Percentiles rank a stretch among this genome's conserved stretches.
Evolutionary conservation across 2,329 filamentous ascomycete genomes (phyloP).

Genomic region (Penicillium paneum): DNA sequence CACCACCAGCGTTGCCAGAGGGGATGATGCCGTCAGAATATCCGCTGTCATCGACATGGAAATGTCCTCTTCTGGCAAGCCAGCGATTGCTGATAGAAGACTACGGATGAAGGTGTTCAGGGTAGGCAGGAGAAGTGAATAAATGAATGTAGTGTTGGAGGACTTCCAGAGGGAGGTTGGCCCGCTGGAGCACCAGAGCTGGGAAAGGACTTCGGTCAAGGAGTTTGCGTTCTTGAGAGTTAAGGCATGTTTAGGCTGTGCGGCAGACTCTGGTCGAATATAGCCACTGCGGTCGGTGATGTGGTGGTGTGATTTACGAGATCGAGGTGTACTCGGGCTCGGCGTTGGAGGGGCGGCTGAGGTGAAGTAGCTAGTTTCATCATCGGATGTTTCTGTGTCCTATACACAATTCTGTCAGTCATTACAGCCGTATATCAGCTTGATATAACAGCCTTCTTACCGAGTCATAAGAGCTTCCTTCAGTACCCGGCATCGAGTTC

Average conservation of each 20-base stretch:
- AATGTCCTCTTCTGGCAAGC: slow-evolving; percentile 74
- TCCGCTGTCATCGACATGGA: slow-evolving; percentile 59
- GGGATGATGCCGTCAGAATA: slow-evolving; percentile 76
- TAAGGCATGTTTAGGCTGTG: slow-evolving; percentile 58
- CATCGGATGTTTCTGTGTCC: slow-evolving; percentile 56
- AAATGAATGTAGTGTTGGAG: slow-evolving; percentile 88
- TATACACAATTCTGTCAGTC: slow-evolving; percentile 18
- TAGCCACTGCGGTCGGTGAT: slow-evolving; percentile 48
- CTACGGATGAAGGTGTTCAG: slow-evolving; percentile 90
- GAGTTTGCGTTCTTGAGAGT: slow-evolving; percentile 72
- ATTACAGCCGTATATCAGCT: background rate
- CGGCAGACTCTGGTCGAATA: slow-evolving; percentile 39
- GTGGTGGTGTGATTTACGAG: slow-evolving; percentile 37
- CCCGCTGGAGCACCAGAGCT: slow-evolving; percentile 85
- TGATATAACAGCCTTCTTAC: slow-evolving; percentile 14
- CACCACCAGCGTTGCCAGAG: slow-evolving; percentile 75
- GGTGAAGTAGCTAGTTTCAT: slow-evolving; percentile 83
- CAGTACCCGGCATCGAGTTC: slow-evolving; percentile 24
- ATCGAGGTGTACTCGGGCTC: slow-evolving; percentile 42
- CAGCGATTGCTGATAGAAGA: slow-evolving; percentile 83
- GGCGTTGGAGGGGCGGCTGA: slow-evolving; percentile 51
- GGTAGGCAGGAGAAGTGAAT: slow-evolving; percentile 79
- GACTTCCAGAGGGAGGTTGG: slow-evolving; percentile 92
- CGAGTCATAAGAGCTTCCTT: slow-evolving; percentile 34
- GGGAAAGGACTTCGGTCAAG: slow-evolving; percentile 78